Evolutionary conservation across 2,329 filamentous ascomycete species (phyloP).

Genomic region (Clarireedia paspali): DNA sequence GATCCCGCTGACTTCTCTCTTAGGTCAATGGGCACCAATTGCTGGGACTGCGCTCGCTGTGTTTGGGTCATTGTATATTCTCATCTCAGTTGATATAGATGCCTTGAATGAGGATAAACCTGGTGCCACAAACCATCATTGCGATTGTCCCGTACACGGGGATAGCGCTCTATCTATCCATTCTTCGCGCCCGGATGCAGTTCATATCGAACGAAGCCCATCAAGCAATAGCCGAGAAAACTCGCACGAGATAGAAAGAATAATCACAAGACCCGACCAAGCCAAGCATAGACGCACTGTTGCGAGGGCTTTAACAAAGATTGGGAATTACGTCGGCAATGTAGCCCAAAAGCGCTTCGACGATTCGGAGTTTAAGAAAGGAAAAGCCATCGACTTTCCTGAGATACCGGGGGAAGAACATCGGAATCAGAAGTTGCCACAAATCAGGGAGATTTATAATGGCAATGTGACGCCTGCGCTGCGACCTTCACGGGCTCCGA

Average conservation of each 20-base stretch:
- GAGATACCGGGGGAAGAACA: constrained; percentile 45
- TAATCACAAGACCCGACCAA: constrained; percentile 20
- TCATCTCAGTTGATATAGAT: constrained; percentile 29
- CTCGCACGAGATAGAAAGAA: constrained; percentile 7
- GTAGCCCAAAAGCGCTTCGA: constrained; percentile 42
- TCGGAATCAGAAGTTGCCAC: constrained; percentile 35
- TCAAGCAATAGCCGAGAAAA: constrained; percentile 8
- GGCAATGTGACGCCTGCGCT: constrained; percentile 26
- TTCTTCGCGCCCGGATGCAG: constrained; percentile 3
- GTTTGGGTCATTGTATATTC: constrained; percentile 50
- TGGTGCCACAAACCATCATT: constrained; percentile 5
- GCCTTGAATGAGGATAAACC: constrained; percentile 3
- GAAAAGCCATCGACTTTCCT: constrained; percentile 43
- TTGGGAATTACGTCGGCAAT: constrained; percentile 40
- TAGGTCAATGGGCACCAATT: constrained; percentile 53
- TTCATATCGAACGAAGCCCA: constrained; percentile 2
- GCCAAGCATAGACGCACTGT: constrained; percentile 32
- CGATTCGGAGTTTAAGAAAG: constrained; percentile 39
- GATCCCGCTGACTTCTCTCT: constrained; percentile 14
- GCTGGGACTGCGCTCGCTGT: constrained; percentile 50
- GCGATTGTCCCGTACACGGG: constrained; percentile 1
- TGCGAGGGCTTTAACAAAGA: constrained; percentile 34
- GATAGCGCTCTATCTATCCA: background rate
- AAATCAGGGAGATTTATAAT: constrained; percentile 36
- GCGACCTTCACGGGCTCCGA: constrained; percentile 32